Conservation (phyloP, 768 basidiomycete species). For the Gelatoporia subvermispora region DNA sequence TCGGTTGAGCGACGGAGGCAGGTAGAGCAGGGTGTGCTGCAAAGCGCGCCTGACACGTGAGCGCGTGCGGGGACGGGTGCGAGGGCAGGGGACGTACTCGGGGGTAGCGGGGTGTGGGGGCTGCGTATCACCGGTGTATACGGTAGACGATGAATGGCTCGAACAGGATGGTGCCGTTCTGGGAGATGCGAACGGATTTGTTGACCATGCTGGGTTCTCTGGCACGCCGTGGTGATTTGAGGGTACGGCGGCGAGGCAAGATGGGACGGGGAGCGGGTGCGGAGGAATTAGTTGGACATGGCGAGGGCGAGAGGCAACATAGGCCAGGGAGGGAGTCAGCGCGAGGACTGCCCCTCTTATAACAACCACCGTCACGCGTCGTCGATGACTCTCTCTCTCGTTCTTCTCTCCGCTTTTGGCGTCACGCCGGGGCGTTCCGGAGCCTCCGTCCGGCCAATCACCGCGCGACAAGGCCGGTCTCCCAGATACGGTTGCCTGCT, state of each 20-base stretch:
- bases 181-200: conserved; percentile 74
- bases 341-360: conserved; percentile 35
- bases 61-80: conserved; percentile 1
- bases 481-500: too few relatives aligned
- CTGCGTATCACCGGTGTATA: conserved; percentile 56
- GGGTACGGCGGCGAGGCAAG: conserved; percentile 22
- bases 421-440: too few relatives aligned
- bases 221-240: conserved; percentile 23
- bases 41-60: background rate
- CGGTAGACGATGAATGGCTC: conserved; percentile 85
- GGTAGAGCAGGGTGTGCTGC: conserved; percentile 20
- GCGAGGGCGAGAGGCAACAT: conserved; percentile 25
- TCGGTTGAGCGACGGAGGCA: conserved; percentile 25
- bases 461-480: too few relatives aligned
- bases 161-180: conserved; percentile 84
- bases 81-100: conserved; percentile 3
- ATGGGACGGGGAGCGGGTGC: conserved; percentile 21
- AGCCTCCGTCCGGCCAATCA: background rate
- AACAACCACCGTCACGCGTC: conserved; percentile 20
- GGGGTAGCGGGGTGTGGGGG: background rate
- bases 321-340: conserved; percentile 11
- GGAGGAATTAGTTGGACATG: conserved; percentile 35
- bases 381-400: conserved; percentile 20
- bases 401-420: too few relatives aligned
- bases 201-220: conserved; percentile 64